A percentile compares a stretch with the other conserved stretches of the same genome.
Evolutionary conservation across 805 yeast species (phyloP).

Genomic region (Kazachstania kunashirensis): DNA sequence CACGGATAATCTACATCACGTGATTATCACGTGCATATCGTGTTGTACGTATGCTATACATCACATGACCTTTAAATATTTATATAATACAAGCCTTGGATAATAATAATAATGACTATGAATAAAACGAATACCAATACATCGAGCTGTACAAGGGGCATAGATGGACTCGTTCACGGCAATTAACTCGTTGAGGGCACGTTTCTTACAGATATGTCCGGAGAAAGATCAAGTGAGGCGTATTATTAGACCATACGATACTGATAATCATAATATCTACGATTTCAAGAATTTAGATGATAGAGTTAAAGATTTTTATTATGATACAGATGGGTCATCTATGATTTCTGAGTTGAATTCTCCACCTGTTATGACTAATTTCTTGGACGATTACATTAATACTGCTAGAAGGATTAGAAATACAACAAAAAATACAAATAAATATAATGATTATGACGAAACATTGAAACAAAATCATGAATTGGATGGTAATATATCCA

Average conservation of each 20-base stretch:
- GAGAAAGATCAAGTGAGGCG: slow-evolving; percentile 27
- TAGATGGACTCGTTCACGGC: slow-evolving; percentile 21
- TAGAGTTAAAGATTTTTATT: slow-evolving; percentile 12
- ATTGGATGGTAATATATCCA: not conserved
- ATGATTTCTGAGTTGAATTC: slow-evolving; percentile 19
- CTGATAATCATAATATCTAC: slow-evolving; percentile 1
- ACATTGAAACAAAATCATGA: slow-evolving; percentile 3
- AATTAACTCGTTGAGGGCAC: slow-evolving; percentile 25
- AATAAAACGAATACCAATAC: too few species aligned
- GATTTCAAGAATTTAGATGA: slow-evolving; percentile 7
- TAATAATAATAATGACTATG: too few species aligned
- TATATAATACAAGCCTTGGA: too few species aligned
- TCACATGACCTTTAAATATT: too few species aligned
- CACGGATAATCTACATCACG: too few species aligned
- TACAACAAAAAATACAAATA: not conserved
- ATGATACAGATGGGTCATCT: slow-evolving; percentile 14
- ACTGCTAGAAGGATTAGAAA: slow-evolving; percentile 5
- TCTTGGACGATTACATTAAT: slow-evolving; percentile 14
- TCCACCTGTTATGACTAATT: slow-evolving; percentile 23
- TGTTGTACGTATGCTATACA: too few species aligned
- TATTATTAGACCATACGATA: slow-evolving; percentile 21
- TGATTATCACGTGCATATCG: too few species aligned
- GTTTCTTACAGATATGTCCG: slow-evolving; percentile 20
- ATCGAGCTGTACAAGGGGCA: not conserved
- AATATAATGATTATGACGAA: slow-evolving; percentile 1